Percentiles rank a stretch among this genome's conserved stretches.
Conservation (phyloP, 805 yeast genomes). For the Zygoascus flipseniorum region DNA sequence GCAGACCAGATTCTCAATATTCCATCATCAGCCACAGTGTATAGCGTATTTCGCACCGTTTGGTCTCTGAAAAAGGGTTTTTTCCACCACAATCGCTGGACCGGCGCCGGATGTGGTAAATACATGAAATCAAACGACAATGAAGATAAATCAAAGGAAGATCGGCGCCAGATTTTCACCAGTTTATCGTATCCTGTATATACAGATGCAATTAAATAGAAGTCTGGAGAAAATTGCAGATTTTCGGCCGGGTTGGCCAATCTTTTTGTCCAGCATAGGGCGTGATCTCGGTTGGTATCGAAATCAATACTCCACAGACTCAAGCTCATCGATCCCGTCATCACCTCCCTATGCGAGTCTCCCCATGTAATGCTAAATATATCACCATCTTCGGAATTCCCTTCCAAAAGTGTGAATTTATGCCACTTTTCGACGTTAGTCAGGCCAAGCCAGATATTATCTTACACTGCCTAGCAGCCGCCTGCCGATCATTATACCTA, state of each 20-base stretch:
- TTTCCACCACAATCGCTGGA: slow-evolving; percentile 56
- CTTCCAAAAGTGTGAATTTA: not conserved
- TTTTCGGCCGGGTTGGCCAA: slow-evolving; percentile 57
- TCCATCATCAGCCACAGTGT: slow-evolving; percentile 54
- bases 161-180: slow-evolving; percentile 72
- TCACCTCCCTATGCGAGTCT: slow-evolving; percentile 39
- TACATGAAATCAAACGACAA: slow-evolving; percentile 61
- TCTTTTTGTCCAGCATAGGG: slow-evolving; percentile 35
- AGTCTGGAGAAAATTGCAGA: slow-evolving; percentile 57
- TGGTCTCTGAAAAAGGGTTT: slow-evolving; percentile 28
- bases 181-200: slow-evolving; percentile 50
- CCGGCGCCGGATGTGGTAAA: slow-evolving; percentile 53
- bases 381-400: slow-evolving; percentile 18
- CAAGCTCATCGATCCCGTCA: slow-evolving; percentile 50
- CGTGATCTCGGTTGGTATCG: not conserved
- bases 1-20: slow-evolving; percentile 55
- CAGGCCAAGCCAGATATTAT: no score
- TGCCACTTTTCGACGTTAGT: slow-evolving; percentile 7
- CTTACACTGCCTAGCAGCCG: not conserved
- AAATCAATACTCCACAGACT: slow-evolving; percentile 39
- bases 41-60: slow-evolving; percentile 44
- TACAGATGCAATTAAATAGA: slow-evolving; percentile 55
- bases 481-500: not conserved
- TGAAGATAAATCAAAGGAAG: slow-evolving; percentile 55
- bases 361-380: slow-evolving; percentile 51